phyloP scores from a whole-genome alignment of 345 rosid genomes.

The Raphanus raphanistrum region DNA sequence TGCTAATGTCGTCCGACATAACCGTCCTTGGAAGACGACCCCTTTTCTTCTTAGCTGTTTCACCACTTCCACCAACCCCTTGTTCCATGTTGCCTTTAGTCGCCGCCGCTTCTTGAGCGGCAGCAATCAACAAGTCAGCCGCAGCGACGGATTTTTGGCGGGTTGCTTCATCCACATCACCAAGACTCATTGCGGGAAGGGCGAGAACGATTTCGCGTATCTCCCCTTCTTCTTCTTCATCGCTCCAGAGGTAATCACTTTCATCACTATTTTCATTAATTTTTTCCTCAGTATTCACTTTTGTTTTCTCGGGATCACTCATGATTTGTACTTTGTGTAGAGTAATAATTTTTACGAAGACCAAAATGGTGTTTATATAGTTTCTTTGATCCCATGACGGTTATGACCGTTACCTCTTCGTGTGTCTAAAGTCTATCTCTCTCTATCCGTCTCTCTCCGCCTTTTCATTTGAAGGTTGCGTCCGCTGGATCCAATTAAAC shows the following conservation, averaged over 20 bases:
- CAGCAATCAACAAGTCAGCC: background rate
- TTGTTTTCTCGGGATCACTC: slow-evolving; percentile 9
- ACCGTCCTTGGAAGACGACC: background rate
- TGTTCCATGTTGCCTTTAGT: background rate
- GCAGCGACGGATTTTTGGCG: background rate
- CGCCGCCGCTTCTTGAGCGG: background rate
- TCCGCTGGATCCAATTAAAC: background rate
- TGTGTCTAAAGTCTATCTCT: background rate
- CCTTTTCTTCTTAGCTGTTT: background rate
- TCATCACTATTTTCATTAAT: background rate
- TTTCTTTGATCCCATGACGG: slow-evolving; percentile 3
- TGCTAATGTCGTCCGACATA: background rate
- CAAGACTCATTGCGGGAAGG: background rate
- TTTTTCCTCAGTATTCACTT: background rate
- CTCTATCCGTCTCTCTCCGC: slow-evolving; percentile 14
- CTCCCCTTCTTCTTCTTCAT: background rate
- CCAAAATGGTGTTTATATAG: slow-evolving; percentile 7
- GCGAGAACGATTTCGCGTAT: background rate
- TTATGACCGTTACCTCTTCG: slow-evolving; percentile 14
- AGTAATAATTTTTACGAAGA: background rate
- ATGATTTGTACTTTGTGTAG: background rate
- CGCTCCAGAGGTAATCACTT: background rate
- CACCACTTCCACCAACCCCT: background rate
- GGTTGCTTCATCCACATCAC: background rate
- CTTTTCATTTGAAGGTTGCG: slow-evolving; percentile 25